Conservation (phyloP, 73 alveolate genomes). For the Paramecium sonneborni region DNA sequence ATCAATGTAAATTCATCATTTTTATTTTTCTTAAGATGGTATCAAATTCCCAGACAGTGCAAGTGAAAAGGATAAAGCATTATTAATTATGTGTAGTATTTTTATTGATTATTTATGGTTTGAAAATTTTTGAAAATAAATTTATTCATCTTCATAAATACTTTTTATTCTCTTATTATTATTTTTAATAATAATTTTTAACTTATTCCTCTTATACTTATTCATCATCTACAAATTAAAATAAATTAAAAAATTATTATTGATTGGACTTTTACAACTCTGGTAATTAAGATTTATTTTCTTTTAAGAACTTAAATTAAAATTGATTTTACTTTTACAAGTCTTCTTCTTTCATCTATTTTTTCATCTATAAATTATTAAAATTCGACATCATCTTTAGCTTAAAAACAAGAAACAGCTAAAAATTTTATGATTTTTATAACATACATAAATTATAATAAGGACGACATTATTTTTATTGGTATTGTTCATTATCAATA, state of each 20-base stretch:
- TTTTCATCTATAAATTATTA: neutral
- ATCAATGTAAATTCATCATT: neutral
- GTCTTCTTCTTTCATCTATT: constrained; percentile 38
- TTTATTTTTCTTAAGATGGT: neutral
- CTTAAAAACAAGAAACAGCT: constrained; percentile 11
- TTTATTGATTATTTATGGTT: constrained; percentile 56
- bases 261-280: neutral
- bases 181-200: neutral
- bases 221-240: neutral
- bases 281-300: neutral
- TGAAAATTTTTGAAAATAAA: neutral
- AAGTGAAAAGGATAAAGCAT: neutral
- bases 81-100: neutral
- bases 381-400: constrained; percentile 3
- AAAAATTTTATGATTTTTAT: neutral
- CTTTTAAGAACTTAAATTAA: neutral
- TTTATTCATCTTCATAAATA: neutral
- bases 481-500: neutral
- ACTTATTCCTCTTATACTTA: neutral
- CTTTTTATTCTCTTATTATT: neutral
- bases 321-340: neutral
- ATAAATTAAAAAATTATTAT: constrained; percentile 5
- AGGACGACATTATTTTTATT: constrained; percentile 25
- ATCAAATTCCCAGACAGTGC: neutral
- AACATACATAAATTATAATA: constrained; percentile 20